Evolutionary conservation across 495 filamentous ascomycete genomes (phyloP), one percentile per base, ranked within the genome.

Genomic region (Aspergillus nidulans): DNA sequence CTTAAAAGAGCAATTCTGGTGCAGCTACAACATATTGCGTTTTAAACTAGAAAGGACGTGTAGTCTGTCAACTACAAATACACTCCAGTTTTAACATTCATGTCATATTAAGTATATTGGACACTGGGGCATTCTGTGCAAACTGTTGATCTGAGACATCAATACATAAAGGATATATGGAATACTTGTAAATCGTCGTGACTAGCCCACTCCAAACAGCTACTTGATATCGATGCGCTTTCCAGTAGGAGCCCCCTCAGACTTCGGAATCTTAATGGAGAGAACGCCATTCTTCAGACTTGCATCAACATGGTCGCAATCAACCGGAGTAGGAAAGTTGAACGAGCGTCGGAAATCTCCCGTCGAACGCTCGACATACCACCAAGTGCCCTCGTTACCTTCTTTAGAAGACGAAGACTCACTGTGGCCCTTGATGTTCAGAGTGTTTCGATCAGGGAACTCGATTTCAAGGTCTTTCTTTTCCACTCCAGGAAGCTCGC

Each of bases 401-500:
- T 55, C 32, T 5, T 43, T 15, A 9, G 26, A 25, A 19, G 62
- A 63, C n/a, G 18, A 18, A 6, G 18, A 6, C 34, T 72, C 19
- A 38, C 79, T 75, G 30, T 73, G 80, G 52, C 90, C 90, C 39
- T 76, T 74, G 68, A 95, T 78, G 49, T 80, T 77, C 6, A 95
- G 69, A 20, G 87, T 92, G 53, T 87, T 79, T 3, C 74, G 69
- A 69, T 94, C 89, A 41, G 80, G 79, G 77, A 91, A 92, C 66
- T 92, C 88, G 63, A 95, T 86, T 56, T 79, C 69, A 54, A 95
- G 63, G 61, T 92, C 77, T 49, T 88, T 81, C 64, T 87, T 84
- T 49, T 86, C 80, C 48, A 91, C 74, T 42, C 90, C 90, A 0
- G 90, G 88, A 1, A 95, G 80, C 71, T 95, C 90, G 64, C 89